Evolutionary conservation across 345 rosid species (phyloP), one percentile per base, ranked within the genome.

Genomic region (Citrus cavaleriei): DNA sequence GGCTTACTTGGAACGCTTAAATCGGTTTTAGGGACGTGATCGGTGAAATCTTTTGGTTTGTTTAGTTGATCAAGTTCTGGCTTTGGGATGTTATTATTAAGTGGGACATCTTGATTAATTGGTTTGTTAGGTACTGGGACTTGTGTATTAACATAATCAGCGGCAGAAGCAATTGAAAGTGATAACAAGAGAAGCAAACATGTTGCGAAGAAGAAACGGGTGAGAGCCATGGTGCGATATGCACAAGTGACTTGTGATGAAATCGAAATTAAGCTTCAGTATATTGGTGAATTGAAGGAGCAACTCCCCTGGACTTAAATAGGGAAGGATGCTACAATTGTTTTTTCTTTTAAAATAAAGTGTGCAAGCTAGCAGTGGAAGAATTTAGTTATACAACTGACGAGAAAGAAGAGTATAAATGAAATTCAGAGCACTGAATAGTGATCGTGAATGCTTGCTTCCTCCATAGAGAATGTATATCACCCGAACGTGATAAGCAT

Each of bases 101-200:
- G 18, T 46, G 51, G 51, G 51, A 46, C 16, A 46, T 46, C 18
- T 13, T 13, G 51, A 46, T 13, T 46, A 46, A 3, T 51, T 2
- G 73, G 58, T 30, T 40, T 21, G 2, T 35, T 67, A 51, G n/a
- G 73, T n/a, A 25, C 55, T n/a, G 68, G 18, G 16, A 54, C 49
- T 55, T 57, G 65, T 24, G 18, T 22, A 75, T 32, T 69, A 37
- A 72, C 59, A 19, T 77, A 71, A 64, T 72, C 77, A n/a, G 35
- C 24, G 19, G 77, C 69, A 16, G 63, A 76, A 63, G 63, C 63
- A 28, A 64, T 16, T 73, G 49, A 32, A 37, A 70, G 30, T 40
- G 74, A 24, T 21, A 70, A 42, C 18, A 51, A 72, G 38, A 71
- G 72, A 63, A 76, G 37, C 80, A 81, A 64, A 6, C 57, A 70